These are phyloP conservation scores for Pistacia integerrima DNA, from an alignment of 345 rosid species.

Conservation along the genomic window DNA sequence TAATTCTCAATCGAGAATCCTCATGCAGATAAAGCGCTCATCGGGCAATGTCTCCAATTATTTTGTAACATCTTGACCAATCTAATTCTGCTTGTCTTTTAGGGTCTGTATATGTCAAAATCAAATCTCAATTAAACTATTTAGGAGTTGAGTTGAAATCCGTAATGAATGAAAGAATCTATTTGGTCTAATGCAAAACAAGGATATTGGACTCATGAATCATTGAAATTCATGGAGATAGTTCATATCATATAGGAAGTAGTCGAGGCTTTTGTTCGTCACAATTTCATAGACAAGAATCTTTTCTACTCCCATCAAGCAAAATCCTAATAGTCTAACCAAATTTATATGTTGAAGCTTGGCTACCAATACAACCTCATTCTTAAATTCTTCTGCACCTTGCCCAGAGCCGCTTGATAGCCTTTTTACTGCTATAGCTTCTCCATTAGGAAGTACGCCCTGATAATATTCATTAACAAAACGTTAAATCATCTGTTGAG, in stretches of 20 bases:
- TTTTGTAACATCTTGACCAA: not conserved
- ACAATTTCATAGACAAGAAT: constrained; percentile 36
- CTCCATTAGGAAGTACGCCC: constrained; percentile 31
- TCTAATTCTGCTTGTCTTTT: not conserved
- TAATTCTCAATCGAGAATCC: too few species aligned
- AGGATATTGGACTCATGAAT: too few species aligned
- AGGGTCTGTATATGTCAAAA: not conserved
- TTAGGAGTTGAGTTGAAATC: not conserved
- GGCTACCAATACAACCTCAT: constrained; percentile 36
- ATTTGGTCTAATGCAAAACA: too few species aligned
- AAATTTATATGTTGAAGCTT: constrained; percentile 42
- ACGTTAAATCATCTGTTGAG: too few species aligned
- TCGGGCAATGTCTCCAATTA: too few species aligned
- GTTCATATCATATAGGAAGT: constrained; percentile 24
- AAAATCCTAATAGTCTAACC: constrained; percentile 39
- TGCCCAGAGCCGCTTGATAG: constrained; percentile 26
- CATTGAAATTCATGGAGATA: not conserved
- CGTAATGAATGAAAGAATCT: too few species aligned
- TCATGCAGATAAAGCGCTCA: too few species aligned
- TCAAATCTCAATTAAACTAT: not conserved
- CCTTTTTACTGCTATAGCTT: constrained; percentile 35
- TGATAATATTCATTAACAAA: not conserved
- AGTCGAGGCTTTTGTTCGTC: constrained; percentile 38
- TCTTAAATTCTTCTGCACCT: constrained; percentile 35
- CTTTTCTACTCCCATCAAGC: constrained; percentile 37